A percentile compares a stretch with the other conserved stretches of the same genome.
Evolutionary conservation across 345 rosid genomes (phyloP).

Genomic region (Physaria fendleri): DNA sequence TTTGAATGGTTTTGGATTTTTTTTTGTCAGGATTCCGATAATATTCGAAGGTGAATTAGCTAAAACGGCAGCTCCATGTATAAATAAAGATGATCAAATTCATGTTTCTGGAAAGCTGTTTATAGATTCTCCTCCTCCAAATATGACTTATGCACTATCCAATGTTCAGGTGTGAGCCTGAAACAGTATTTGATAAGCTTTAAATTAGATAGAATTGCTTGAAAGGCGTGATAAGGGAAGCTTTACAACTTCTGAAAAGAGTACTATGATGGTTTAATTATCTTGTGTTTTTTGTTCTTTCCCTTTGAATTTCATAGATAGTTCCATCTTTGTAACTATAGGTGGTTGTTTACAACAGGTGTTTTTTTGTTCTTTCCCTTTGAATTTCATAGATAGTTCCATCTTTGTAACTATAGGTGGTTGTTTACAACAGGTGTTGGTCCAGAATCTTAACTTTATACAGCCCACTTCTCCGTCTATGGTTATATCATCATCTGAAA

Average conservation of each 20-base stretch:
- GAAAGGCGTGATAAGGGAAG: neutral
- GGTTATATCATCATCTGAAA: conserved; percentile 1
- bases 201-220: neutral
- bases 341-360: conserved; percentile 41
- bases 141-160: conserved; percentile 31
- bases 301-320: neutral
- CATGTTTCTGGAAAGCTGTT: conserved; percentile 55
- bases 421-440: conserved; percentile 53
- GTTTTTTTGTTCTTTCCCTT: too few relatives aligned
- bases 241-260: neutral
- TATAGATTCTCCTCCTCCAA: conserved; percentile 43
- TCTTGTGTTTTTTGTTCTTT: neutral
- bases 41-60: conserved; percentile 81
- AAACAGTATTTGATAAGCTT: neutral
- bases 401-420: neutral
- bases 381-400: too few relatives aligned
- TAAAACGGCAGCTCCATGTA: conserved; percentile 51
- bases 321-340: neutral
- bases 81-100: conserved; percentile 52
- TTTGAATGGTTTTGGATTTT: too few relatives aligned
- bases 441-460: conserved; percentile 50
- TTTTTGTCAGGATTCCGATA: conserved; percentile 58
- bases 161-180: conserved; percentile 47
- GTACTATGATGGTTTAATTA: neutral
- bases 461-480: conserved; percentile 7